phyloP scores from a whole-genome alignment of 192 early-diverging fungal genomes.

The Coemansia guatemalensis region DNA sequence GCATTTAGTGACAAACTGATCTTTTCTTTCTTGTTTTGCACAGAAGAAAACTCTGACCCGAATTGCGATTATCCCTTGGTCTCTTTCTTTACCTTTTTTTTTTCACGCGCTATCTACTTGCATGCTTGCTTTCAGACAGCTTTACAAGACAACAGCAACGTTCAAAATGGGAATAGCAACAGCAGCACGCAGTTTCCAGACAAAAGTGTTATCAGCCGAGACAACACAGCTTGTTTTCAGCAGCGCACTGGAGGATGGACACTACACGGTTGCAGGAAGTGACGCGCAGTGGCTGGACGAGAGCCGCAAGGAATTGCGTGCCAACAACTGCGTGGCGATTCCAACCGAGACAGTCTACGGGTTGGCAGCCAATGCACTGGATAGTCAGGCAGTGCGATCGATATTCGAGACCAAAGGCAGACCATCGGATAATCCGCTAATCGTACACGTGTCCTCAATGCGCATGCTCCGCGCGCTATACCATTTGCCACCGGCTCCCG shows the following conservation, averaged over 20 bases:
- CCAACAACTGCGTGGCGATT: slow-evolving; percentile 75
- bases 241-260: slow-evolving; percentile 29
- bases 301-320: slow-evolving; percentile 59
- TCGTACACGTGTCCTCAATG: slow-evolving; percentile 92
- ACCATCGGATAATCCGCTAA: slow-evolving; percentile 95
- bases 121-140: too few relatives aligned
- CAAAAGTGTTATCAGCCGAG: slow-evolving; percentile 11
- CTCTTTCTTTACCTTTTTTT: neutral
- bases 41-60: neutral
- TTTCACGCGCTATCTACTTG: too few relatives aligned
- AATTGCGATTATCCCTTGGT: neutral
- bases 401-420: slow-evolving; percentile 89
- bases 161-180: slow-evolving; percentile 23
- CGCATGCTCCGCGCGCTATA: slow-evolving; percentile 77
- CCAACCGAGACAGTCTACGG: slow-evolving; percentile 99
- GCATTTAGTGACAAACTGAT: too few relatives aligned
- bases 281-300: slow-evolving; percentile 37
- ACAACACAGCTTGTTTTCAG: slow-evolving; percentile 16
- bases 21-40: too few relatives aligned
- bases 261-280: slow-evolving; percentile 10
- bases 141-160: slow-evolving; percentile 2
- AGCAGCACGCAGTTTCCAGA: slow-evolving; percentile 11
- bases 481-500: slow-evolving; percentile 40
- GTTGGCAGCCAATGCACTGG: slow-evolving; percentile 85
- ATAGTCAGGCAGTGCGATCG: slow-evolving; percentile 60